Conservation (phyloP, 106 monocot genomes). For the Gastrodia elata region DNA sequence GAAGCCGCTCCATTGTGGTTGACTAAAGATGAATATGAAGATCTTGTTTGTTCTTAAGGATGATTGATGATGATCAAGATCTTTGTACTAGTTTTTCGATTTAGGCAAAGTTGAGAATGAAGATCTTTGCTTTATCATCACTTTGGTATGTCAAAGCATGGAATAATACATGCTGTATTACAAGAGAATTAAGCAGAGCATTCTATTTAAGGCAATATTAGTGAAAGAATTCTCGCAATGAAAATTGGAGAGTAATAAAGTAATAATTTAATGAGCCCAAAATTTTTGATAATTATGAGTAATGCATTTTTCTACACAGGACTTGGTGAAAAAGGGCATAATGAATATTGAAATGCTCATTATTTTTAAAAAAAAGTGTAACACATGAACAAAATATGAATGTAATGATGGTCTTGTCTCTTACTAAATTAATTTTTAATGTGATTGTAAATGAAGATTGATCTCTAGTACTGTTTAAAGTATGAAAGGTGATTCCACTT, state of each 20-base stretch:
- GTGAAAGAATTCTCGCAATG: background rate
- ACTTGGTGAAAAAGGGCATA: background rate
- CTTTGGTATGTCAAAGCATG: background rate
- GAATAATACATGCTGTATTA: background rate
- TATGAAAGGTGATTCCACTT: no score
- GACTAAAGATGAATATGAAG: background rate
- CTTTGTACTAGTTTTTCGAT: background rate
- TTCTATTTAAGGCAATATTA: background rate
- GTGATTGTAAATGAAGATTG: no score
- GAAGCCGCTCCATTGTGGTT: background rate
- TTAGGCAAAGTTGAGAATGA: background rate
- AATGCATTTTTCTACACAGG: background rate
- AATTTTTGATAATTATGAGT: background rate
- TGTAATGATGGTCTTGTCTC: no score
- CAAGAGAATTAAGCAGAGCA: background rate
- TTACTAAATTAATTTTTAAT: no score
- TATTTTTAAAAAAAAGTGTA: background rate
- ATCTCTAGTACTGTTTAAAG: no score
- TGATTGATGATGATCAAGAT: background rate
- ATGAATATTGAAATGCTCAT: background rate
- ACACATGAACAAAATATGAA: background rate
- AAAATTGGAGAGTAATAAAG: background rate
- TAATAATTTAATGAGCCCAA: no score
- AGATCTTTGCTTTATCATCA: background rate
- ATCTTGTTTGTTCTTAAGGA: background rate